Evolutionary conservation across 371 early-diverging fungal genomes (phyloP).

Genomic region (Mortierella sp.): DNA sequence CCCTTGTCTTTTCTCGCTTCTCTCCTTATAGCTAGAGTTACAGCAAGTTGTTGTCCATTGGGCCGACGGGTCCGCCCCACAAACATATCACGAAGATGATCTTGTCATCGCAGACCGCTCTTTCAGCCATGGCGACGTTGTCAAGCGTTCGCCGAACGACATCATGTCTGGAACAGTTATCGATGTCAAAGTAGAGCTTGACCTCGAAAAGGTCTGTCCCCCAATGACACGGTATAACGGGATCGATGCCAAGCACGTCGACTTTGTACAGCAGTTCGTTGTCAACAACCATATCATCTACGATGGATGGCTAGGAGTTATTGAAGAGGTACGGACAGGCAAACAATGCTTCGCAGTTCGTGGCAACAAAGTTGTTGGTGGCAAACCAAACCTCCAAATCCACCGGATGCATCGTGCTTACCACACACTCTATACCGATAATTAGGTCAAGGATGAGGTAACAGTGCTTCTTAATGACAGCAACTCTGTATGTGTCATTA

Average conservation of each 20-base stretch:
- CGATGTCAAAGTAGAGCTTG: slow-evolving; percentile 47
- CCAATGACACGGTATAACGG: slow-evolving; percentile 41
- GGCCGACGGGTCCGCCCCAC: slow-evolving; percentile 47
- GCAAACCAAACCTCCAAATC: no score
- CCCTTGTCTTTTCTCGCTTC: no score
- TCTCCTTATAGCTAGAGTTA: slow-evolving; percentile 22
- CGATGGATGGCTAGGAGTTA: slow-evolving; percentile 54
- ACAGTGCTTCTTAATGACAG: slow-evolving; percentile 50
- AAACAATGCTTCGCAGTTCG: background rate
- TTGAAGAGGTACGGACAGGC: slow-evolving; percentile 38
- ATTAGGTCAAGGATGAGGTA: slow-evolving; percentile 50
- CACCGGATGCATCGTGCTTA: no score
- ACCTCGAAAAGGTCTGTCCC: slow-evolving; percentile 48
- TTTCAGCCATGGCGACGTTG: slow-evolving; percentile 54
- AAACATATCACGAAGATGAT: slow-evolving; percentile 39
- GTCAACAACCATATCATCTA: slow-evolving; percentile 50
- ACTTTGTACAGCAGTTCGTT: slow-evolving; percentile 50
- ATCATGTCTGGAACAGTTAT: slow-evolving; percentile 52
- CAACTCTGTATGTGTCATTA: slow-evolving; percentile 43
- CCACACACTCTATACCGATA: no score
- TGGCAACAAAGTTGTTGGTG: no score
- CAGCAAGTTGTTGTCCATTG: slow-evolving; percentile 54
- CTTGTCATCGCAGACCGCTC: slow-evolving; percentile 52
- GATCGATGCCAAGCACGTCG: slow-evolving; percentile 48
- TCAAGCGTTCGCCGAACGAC: slow-evolving; percentile 51